Percentiles rank a stretch among this genome's conserved stretches.
Conservation (phyloP, 768 basidiomycete genomes). For the Auricularia sp. region DNA sequence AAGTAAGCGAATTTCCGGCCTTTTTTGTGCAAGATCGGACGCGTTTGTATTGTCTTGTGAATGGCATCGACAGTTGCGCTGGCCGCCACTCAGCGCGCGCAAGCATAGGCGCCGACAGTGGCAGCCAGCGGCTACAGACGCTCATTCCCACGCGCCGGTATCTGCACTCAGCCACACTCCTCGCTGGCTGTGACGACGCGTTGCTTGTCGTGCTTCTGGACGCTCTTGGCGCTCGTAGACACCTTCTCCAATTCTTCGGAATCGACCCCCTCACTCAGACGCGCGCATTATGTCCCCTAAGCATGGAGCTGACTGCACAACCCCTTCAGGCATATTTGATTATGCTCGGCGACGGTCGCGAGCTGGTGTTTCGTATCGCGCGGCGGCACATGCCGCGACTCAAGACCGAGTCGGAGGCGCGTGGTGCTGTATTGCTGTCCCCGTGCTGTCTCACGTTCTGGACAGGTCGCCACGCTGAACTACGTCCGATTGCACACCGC, state of each 20-base stretch:
- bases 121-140: too few relatives aligned
- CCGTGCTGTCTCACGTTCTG: background rate
- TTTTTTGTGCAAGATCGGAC: background rate
- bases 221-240: too few relatives aligned
- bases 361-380: conserved; percentile 70
- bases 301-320: background rate
- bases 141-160: too few relatives aligned
- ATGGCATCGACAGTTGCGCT: too few relatives aligned
- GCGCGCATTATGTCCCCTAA: background rate
- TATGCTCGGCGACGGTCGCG: conserved; percentile 46
- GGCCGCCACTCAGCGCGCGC: too few relatives aligned
- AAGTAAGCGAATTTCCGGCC: conserved; percentile 31
- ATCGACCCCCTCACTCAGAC: background rate
- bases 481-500: conserved; percentile 61
- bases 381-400: conserved; percentile 68
- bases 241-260: background rate
- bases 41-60: background rate
- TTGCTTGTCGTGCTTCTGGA: too few relatives aligned
- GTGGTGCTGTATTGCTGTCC: conserved; percentile 2
- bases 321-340: conserved; percentile 59
- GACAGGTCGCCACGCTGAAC: conserved; percentile 62
- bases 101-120: too few relatives aligned
- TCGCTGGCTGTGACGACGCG: too few relatives aligned
- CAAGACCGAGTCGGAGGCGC: conserved; percentile 72
- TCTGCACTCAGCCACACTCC: too few relatives aligned